Conservation (phyloP, 2,329 filamentous ascomycete genomes). For the Cryphonectria naterciae region DNA sequence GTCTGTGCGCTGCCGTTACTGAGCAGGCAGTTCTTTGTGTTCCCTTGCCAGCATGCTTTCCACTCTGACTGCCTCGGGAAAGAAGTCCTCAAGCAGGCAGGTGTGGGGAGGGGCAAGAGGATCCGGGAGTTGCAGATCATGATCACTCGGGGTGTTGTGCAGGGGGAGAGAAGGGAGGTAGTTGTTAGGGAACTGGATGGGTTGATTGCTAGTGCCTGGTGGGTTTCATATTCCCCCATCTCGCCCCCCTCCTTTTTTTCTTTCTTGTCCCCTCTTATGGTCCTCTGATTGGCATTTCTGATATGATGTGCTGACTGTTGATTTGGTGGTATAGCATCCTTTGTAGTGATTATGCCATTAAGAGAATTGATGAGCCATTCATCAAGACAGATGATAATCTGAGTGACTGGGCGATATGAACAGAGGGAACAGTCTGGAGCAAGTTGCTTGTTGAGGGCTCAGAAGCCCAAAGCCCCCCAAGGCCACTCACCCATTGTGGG, state of each 20-base stretch:
- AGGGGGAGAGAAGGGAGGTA: slow-evolving; percentile 74
- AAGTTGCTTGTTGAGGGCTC: neutral
- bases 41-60: slow-evolving; percentile 97
- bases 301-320: neutral
- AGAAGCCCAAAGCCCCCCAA: neutral
- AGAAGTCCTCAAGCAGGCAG: slow-evolving; percentile 81
- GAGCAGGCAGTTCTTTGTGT: slow-evolving; percentile 94
- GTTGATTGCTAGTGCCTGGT: slow-evolving; percentile 91
- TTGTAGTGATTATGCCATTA: slow-evolving; percentile 93
- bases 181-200: slow-evolving; percentile 88
- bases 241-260: slow-evolving; percentile 18
- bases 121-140: slow-evolving; percentile 86
- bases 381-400: slow-evolving; percentile 72
- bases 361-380: slow-evolving; percentile 92
- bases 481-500: neutral
- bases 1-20: slow-evolving; percentile 84
- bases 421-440: neutral
- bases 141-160: slow-evolving; percentile 75
- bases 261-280: neutral
- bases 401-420: slow-evolving; percentile 72
- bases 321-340: slow-evolving; percentile 67
- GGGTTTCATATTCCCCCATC: slow-evolving; percentile 37
- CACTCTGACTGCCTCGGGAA: slow-evolving; percentile 92
- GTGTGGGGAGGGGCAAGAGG: slow-evolving; percentile 73
- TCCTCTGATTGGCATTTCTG: slow-evolving; percentile 10